A percentile compares a stretch with the other conserved stretches of the same genome.
These are phyloP conservation scores for Balamuthia mandrillaris DNA, from an alignment of 208 protist species.

Conservation along the genomic window DNA sequence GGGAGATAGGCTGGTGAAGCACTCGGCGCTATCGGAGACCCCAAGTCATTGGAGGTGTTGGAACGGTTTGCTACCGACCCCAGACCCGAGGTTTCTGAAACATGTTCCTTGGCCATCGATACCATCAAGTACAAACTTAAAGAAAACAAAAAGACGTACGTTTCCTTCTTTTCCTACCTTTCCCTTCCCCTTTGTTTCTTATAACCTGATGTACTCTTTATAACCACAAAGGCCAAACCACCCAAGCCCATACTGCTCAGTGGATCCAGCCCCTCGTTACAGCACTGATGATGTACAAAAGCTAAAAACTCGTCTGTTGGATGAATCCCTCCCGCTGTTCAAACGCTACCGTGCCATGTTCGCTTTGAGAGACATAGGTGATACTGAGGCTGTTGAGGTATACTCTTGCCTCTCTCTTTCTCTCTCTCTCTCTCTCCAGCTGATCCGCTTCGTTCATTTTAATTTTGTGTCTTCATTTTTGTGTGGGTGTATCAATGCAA, in stretches of 20 bases:
- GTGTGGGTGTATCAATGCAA: too few species aligned
- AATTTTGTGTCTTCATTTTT: background rate
- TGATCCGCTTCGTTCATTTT: background rate
- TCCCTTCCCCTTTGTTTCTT: background rate
- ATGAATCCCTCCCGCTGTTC: constrained; percentile 78
- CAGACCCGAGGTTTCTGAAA: constrained; percentile 82
- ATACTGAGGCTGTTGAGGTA: constrained; percentile 3
- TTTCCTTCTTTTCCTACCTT: background rate
- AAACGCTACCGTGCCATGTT: constrained; percentile 94
- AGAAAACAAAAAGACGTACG: background rate
- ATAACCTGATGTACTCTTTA: background rate
- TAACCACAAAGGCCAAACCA: background rate
- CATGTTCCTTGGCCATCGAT: constrained; percentile 83
- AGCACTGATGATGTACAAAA: constrained; percentile 63
- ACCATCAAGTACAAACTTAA: constrained; percentile 39
- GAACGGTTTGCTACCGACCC: constrained; percentile 49
- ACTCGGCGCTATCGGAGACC: constrained; percentile 79
- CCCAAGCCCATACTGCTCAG: constrained; percentile 63
- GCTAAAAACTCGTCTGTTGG: constrained; percentile 60
- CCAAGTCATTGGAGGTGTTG: constrained; percentile 49
- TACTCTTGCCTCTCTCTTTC: background rate
- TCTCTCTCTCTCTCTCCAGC: background rate
- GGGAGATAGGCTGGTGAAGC: constrained; percentile 94
- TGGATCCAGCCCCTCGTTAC: constrained; percentile 85
- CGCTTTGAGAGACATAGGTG: constrained; percentile 60